Evolutionary conservation across 805 yeast species (phyloP).

Genomic region (Zygoascus tannicola): DNA sequence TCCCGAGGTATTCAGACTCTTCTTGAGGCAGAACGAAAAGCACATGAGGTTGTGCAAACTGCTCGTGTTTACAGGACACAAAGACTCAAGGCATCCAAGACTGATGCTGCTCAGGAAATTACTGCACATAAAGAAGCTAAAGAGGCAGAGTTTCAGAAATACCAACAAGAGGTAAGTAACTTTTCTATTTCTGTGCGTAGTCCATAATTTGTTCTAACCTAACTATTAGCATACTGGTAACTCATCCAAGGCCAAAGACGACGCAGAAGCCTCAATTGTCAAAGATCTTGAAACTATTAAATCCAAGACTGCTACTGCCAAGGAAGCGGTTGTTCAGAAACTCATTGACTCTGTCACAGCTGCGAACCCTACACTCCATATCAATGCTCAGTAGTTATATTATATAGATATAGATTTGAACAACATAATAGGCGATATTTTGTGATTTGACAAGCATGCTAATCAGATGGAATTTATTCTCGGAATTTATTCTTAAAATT

Average conservation of each 20-base stretch:
- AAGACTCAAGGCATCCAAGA: constrained; percentile 86
- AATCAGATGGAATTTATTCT: no score
- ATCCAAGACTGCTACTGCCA: constrained; percentile 53
- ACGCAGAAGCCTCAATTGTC: constrained; percentile 68
- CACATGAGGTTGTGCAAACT: constrained; percentile 89
- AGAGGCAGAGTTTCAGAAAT: constrained; percentile 69
- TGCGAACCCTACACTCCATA: constrained; percentile 77
- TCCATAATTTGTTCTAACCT: background rate
- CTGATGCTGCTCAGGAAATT: constrained; percentile 86
- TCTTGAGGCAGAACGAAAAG: constrained; percentile 86
- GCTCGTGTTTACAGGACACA: constrained; percentile 87
- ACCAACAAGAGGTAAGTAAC: constrained; percentile 45
- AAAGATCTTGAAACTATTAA: constrained; percentile 61
- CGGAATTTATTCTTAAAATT: no score
- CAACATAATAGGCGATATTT: no score
- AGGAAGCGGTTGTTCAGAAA: constrained; percentile 58
- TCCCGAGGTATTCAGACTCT: constrained; percentile 61
- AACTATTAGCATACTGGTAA: constrained; percentile 48
- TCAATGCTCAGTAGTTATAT: constrained; percentile 45
- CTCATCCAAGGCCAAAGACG: constrained; percentile 63
- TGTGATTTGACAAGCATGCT: constrained; percentile 1
- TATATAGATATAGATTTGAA: no score
- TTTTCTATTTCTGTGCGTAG: background rate
- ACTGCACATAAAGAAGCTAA: constrained; percentile 75
- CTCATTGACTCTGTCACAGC: constrained; percentile 69